Evolutionary conservation across 2,329 filamentous ascomycete genomes (phyloP).

Genomic region (Hawksworthiomyces lignivorus): DNA sequence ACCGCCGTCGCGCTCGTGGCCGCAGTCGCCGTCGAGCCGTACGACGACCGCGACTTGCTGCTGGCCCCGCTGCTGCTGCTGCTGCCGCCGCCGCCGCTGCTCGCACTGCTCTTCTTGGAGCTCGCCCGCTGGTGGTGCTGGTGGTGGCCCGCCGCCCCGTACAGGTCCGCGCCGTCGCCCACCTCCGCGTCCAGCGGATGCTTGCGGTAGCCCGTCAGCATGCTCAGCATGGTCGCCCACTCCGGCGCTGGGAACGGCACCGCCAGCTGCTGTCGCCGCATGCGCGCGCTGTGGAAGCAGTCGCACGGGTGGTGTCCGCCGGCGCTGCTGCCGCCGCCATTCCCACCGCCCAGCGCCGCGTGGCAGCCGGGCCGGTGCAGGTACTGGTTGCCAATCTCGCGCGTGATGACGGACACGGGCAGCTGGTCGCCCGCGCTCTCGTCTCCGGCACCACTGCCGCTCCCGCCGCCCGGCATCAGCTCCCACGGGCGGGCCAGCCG

Average conservation of each 20-base stretch:
- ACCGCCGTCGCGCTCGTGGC: conserved; percentile 5
- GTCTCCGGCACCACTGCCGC: conserved; percentile 21
- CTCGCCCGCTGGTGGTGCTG: conserved; percentile 2
- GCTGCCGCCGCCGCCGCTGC: conserved; percentile 9
- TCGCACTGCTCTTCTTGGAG: conserved; percentile 6
- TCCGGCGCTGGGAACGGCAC: conserved; percentile 51
- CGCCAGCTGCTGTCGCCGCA: conserved; percentile 39
- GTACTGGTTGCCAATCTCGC: conserved; percentile 41
- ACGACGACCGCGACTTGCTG: conserved; percentile 15
- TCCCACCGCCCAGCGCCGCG: conserved; percentile 15
- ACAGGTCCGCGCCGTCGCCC: conserved; percentile 5
- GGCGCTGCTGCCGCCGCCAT: conserved; percentile 10
- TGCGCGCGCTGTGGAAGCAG: conserved; percentile 35
- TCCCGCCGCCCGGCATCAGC: conserved; percentile 25
- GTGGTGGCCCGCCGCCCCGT: conserved; percentile 2
- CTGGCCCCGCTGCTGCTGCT: conserved; percentile 7
- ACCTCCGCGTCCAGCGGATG: conserved; percentile 24
- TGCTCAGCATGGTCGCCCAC: conserved; percentile 52
- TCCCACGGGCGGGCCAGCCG: conserved; percentile 50
- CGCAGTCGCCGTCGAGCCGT: conserved; percentile 6
- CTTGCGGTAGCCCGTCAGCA: conserved; percentile 44
- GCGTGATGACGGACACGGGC: conserved; percentile 35
- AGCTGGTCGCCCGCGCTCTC: conserved; percentile 14
- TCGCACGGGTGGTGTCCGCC: conserved; percentile 32
- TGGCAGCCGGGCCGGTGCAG: conserved; percentile 45